phyloP scores from a whole-genome alignment of 169 alveolate genomes.

The Plasmodium vivax region DNA sequence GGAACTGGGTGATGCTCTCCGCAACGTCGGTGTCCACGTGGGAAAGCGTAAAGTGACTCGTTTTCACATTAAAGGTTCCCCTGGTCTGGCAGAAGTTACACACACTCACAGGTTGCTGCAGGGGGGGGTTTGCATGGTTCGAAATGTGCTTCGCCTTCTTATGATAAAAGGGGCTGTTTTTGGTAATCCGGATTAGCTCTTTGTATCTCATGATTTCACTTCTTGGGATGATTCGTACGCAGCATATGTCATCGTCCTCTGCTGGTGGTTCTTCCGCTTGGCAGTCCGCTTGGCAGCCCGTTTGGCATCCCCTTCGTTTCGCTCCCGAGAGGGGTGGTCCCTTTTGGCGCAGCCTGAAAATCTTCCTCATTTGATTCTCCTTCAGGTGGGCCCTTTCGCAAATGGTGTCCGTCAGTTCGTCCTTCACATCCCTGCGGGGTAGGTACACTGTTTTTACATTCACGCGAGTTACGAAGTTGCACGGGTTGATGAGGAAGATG shows the following conservation, averaged over 20 bases:
- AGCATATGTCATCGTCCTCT: background rate
- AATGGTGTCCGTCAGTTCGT: background rate
- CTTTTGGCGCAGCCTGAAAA: background rate
- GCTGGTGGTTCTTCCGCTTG: background rate
- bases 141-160: conserved; percentile 51
- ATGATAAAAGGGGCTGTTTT: conserved; percentile 55
- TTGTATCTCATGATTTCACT: conserved; percentile 72
- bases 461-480: conserved; percentile 65
- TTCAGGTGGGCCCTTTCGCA: background rate
- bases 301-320: too few relatives aligned
- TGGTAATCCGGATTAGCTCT: conserved; percentile 41
- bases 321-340: background rate
- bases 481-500: conserved; percentile 42
- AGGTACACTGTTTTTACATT: conserved; percentile 62
- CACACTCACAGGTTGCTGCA: conserved; percentile 59
- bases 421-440: background rate
- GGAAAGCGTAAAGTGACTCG: conserved; percentile 14
- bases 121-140: conserved; percentile 16
- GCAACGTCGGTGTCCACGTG: background rate
- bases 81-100: conserved; percentile 45
- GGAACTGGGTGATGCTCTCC: background rate
- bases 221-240: conserved; percentile 39
- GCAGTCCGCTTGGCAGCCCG: too few relatives aligned
- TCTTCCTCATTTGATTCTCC: background rate
- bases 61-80: conserved; percentile 52